These are phyloP conservation scores for Cordyceps javanica DNA, from an alignment of 2,329 filamentous ascomycete genomes.

Conservation along the genomic window DNA sequence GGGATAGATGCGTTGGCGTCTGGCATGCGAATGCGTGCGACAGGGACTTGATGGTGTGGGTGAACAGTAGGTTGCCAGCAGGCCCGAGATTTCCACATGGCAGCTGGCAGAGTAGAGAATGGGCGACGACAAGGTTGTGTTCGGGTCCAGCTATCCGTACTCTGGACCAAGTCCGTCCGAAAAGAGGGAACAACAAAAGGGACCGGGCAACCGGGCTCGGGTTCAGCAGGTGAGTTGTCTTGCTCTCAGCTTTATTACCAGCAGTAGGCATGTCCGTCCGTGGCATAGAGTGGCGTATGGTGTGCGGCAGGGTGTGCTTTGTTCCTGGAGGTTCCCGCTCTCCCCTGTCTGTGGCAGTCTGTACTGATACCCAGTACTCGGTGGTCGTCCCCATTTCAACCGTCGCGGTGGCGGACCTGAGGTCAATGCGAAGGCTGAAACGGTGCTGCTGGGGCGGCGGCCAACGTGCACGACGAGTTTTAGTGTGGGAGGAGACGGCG, in stretches of 20 bases:
- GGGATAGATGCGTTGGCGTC: not conserved
- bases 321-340: not conserved
- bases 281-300: not conserved
- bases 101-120: not conserved
- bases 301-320: not conserved
- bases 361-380: not conserved
- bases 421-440: slow-evolving; percentile 14
- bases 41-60: not conserved
- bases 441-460: not conserved
- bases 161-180: not conserved
- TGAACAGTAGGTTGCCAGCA: not conserved
- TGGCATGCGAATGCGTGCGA: not conserved
- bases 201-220: too few relatives aligned
- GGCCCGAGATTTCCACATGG: not conserved
- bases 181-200: not conserved
- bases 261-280: not conserved
- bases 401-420: slow-evolving; percentile 1
- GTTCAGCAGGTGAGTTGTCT: not conserved
- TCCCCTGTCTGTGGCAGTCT: not conserved
- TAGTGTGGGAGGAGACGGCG: not conserved
- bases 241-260: slow-evolving; percentile 5
- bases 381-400: not conserved
- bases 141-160: not conserved
- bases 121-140: not conserved
- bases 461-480: not conserved